phyloP scores from a whole-genome alignment of 1,284 basidiomycete genomes.

The Sanghuangporus baumii region DNA sequence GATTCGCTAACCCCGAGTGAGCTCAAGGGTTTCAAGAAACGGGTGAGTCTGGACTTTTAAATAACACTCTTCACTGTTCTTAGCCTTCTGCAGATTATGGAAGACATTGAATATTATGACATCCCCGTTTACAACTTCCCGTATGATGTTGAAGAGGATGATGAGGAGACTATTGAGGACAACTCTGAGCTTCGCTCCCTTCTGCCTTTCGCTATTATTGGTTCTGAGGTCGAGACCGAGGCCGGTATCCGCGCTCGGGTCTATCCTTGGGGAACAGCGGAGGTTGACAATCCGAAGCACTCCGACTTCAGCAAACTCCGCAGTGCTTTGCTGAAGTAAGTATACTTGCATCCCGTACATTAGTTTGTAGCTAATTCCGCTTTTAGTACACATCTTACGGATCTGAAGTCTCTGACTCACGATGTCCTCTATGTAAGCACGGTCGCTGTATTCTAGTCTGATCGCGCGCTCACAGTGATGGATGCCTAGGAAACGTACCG shows the following conservation, averaged over 20 bases:
- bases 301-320: conserved; percentile 94
- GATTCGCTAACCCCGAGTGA: conserved; percentile 92
- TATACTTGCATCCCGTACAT: conserved; percentile 6
- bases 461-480: conserved; percentile 18
- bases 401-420: conserved; percentile 93
- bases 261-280: conserved; percentile 98
- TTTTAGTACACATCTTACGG: conserved; percentile 85
- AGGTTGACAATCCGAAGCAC: conserved; percentile 98
- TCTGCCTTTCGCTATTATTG: conserved; percentile 96
- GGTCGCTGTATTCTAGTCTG: neutral
- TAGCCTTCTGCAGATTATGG: conserved; percentile 73
- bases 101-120: conserved; percentile 97
- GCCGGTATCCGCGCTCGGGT: conserved; percentile 87
- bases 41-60: conserved; percentile 47
- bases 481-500: conserved; percentile 82
- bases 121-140: conserved; percentile 99
- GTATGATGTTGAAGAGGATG: conserved; percentile 98
- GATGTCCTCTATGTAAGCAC: conserved; percentile 67
- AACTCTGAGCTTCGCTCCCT: conserved; percentile 90
- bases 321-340: conserved; percentile 83
- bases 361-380: neutral
- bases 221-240: conserved; percentile 94
- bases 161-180: conserved; percentile 97
- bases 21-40: conserved; percentile 93
- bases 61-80: conserved; percentile 12